Percentiles rank a stretch among this genome's conserved stretches.
Evolutionary conservation across 345 rosid species (phyloP).

Genomic region (Reutealis trisperma): DNA sequence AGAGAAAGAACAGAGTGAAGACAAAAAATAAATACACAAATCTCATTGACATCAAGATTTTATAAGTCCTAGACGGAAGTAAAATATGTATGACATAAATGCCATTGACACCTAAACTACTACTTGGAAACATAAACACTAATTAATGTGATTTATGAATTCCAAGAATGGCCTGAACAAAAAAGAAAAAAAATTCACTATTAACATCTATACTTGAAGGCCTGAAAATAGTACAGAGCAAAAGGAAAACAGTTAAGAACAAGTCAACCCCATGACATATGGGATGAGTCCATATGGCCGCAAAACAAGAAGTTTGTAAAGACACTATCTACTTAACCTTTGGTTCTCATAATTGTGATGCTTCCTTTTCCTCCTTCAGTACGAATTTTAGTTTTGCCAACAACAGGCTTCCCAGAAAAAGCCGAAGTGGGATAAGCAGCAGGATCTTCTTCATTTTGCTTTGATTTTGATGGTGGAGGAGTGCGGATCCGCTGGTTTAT

Average conservation of each 20-base stretch:
- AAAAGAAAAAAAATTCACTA: background rate
- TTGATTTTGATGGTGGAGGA: slow-evolving; percentile 61
- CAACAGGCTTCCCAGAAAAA: slow-evolving; percentile 98
- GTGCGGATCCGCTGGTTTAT: slow-evolving; percentile 80
- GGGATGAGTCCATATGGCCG: slow-evolving; percentile 22
- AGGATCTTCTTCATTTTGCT: slow-evolving; percentile 55
- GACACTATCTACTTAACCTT: slow-evolving; percentile 49
- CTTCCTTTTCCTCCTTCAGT: slow-evolving; percentile 99
- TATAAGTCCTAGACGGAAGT: slow-evolving; percentile 13
- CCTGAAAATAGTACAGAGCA: slow-evolving; percentile 25
- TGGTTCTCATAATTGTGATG: slow-evolving; percentile 96
- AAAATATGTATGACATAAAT: slow-evolving; percentile 16
- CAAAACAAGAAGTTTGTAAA: slow-evolving; percentile 22
- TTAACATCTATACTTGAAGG: slow-evolving; percentile 24
- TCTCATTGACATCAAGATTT: slow-evolving; percentile 3
- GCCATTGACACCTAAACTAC: slow-evolving; percentile 30
- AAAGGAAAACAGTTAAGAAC: background rate
- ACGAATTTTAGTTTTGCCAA: slow-evolving; percentile 93
- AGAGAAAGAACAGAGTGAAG: slow-evolving; percentile 1
- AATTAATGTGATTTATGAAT: slow-evolving; percentile 27
- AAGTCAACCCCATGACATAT: slow-evolving; percentile 22
- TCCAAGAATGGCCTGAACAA: slow-evolving; percentile 20
- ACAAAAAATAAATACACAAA: background rate
- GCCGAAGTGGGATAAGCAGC: slow-evolving; percentile 80
- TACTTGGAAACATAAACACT: slow-evolving; percentile 34